Evolutionary conservation across 2,329 filamentous ascomycete genomes (phyloP).

Genomic region (Fusarium aywerte): DNA sequence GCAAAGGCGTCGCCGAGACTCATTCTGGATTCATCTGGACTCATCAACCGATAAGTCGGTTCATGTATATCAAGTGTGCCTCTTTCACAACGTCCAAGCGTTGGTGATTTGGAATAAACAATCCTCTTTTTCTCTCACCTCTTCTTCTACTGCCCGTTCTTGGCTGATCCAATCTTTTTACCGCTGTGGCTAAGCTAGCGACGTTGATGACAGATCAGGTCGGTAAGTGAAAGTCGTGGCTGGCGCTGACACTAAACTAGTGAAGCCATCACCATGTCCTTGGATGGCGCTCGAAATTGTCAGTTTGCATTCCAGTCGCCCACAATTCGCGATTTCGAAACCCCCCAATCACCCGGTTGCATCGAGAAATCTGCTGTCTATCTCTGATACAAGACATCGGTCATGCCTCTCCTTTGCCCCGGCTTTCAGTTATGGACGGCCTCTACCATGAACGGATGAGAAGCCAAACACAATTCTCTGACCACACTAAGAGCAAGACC

Average conservation of each 20-base stretch:
- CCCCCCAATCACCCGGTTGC: constrained; percentile 6
- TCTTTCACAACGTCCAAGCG: constrained; percentile 13
- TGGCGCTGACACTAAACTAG: constrained; percentile 7
- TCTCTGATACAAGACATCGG: constrained; percentile 18
- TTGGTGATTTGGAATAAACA: constrained; percentile 29
- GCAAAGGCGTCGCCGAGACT: constrained; percentile 19
- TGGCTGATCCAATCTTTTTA: constrained; percentile 2
- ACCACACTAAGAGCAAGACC: neutral
- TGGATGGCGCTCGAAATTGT: constrained; percentile 15
- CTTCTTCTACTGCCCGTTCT: neutral
- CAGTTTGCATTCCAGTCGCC: constrained; percentile 29
- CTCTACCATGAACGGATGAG: neutral
- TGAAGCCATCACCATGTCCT: constrained; percentile 27
- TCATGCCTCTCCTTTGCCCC: constrained; percentile 1
- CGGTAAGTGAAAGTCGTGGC: neutral
- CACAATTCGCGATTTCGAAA: neutral
- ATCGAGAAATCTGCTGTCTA: constrained; percentile 10
- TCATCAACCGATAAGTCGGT: constrained; percentile 11
- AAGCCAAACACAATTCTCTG: neutral
- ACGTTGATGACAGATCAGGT: neutral
- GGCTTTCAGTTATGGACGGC: neutral
- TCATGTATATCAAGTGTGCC: neutral
- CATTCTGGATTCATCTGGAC: constrained; percentile 26
- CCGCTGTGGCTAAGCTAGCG: neutral
- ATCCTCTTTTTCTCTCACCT: neutral